Conservation (phyloP, 1,284 basidiomycete species). For the Puccinia polysora region DNA sequence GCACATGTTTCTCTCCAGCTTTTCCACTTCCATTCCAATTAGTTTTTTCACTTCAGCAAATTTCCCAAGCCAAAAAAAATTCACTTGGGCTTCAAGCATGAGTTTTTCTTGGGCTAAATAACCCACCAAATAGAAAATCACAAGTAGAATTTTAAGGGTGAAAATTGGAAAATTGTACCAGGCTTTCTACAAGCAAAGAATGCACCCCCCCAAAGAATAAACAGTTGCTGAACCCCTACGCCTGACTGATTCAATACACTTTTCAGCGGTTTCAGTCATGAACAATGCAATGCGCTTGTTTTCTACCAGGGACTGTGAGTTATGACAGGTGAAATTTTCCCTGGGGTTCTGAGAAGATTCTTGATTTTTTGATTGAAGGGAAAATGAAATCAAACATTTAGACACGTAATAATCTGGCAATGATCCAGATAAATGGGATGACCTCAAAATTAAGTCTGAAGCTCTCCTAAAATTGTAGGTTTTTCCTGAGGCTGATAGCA, state of each 20-base stretch:
- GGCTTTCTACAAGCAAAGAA: background rate
- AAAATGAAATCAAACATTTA: background rate
- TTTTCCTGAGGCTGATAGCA: background rate
- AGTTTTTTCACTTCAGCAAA: background rate
- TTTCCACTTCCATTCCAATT: background rate
- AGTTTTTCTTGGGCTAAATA: slow-evolving; percentile 3
- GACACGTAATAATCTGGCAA: background rate
- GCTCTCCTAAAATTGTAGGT: background rate
- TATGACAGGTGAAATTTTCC: background rate
- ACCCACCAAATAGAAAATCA: slow-evolving; percentile 15
- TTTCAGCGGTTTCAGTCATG: slow-evolving; percentile 26
- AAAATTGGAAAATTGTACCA: background rate
- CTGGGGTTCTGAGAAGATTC: background rate
- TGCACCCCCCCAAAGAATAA: slow-evolving; percentile 4
- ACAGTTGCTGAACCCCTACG: background rate
- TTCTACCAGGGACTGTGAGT: background rate
- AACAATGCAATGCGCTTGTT: slow-evolving; percentile 16
- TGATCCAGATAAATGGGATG: too few relatives aligned
- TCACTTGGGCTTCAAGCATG: slow-evolving; percentile 6
- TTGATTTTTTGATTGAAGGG: background rate
- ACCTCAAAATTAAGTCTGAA: background rate
- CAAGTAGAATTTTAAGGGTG: background rate
- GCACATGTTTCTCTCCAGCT: background rate
- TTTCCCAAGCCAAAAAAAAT: slow-evolving; percentile 25
- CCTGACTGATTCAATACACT: slow-evolving; percentile 19